These are phyloP conservation scores for Galeopsis tetrahit DNA, from an alignment of 257 asterid genomes.

Conservation along the genomic window DNA sequence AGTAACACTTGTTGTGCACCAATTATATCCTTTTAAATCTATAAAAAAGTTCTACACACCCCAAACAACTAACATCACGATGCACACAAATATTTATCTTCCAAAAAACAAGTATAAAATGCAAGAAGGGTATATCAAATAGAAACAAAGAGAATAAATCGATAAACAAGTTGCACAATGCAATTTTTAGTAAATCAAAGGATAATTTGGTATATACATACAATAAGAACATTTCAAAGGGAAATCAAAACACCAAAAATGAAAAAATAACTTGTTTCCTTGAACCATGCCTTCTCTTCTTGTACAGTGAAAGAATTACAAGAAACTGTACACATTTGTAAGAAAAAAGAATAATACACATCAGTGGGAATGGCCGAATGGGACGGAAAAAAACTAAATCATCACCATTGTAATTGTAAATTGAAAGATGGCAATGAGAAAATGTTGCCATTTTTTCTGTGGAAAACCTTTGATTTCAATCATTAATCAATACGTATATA, in stretches of 20 bases:
- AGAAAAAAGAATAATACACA: slow-evolving; percentile 26
- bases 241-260: not conserved
- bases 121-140: too few relatives aligned
- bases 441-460: slow-evolving; percentile 30
- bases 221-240: too few relatives aligned
- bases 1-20: too few relatives aligned
- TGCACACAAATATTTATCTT: too few relatives aligned
- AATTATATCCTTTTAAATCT: too few relatives aligned
- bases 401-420: slow-evolving; percentile 41
- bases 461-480: slow-evolving; percentile 25
- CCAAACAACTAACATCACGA: too few relatives aligned
- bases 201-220: too few relatives aligned
- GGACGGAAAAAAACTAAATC: slow-evolving; percentile 6
- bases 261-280: not conserved
- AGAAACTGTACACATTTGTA: not conserved
- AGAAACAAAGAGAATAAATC: too few relatives aligned
- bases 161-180: too few relatives aligned
- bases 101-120: too few relatives aligned
- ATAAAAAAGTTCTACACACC: too few relatives aligned
- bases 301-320: slow-evolving; percentile 37
- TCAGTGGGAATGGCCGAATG: slow-evolving; percentile 43
- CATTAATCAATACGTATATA: slow-evolving; percentile 30
- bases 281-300: not conserved
- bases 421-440: slow-evolving; percentile 28
- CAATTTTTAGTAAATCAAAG: too few relatives aligned